These are phyloP conservation scores for Triticum monococcum DNA, from an alignment of 176 grass and related monocot genomes.

Conservation along the genomic window DNA sequence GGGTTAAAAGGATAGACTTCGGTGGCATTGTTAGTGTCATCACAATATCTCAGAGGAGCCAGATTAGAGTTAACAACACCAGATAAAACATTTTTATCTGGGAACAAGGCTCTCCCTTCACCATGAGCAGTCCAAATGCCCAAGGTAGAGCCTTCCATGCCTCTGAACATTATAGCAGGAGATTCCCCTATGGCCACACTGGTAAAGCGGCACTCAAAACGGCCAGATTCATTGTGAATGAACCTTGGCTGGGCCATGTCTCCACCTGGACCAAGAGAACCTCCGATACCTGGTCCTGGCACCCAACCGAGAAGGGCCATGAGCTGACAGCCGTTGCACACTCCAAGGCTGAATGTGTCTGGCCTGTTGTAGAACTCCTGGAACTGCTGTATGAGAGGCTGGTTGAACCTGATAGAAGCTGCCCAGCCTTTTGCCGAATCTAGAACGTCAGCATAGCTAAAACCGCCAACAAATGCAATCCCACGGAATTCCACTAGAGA, in stretches of 20 bases:
- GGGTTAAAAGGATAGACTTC: slow-evolving; percentile 92
- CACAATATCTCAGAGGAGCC: slow-evolving; percentile 71
- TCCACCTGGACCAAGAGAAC: slow-evolving; percentile 54
- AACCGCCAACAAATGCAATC: slow-evolving; percentile 94
- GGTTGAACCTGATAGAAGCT: slow-evolving; percentile 89
- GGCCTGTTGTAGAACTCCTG: slow-evolving; percentile 73
- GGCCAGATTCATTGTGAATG: slow-evolving; percentile 88
- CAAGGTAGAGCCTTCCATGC: slow-evolving; percentile 85
- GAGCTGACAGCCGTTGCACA: slow-evolving; percentile 89
- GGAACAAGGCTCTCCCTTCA: slow-evolving; percentile 81
- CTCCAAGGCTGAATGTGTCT: slow-evolving; percentile 90
- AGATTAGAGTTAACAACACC: slow-evolving; percentile 56
- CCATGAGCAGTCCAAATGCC: slow-evolving; percentile 86
- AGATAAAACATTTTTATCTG: slow-evolving; percentile 58
- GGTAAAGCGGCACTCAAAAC: slow-evolving; percentile 79
- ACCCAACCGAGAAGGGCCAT: slow-evolving; percentile 99
- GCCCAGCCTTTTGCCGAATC: slow-evolving; percentile 95
- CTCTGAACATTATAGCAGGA: slow-evolving; percentile 85
- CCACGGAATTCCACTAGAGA: slow-evolving; percentile 62
- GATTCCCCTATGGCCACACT: slow-evolving; percentile 70
- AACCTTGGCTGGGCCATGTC: slow-evolving; percentile 91
- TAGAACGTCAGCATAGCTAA: slow-evolving; percentile 89
- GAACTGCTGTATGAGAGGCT: slow-evolving; percentile 69
- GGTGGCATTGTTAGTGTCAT: slow-evolving; percentile 62
- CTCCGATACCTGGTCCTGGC: slow-evolving; percentile 59